Base-by-base conservation (phyloP, 73 alveolate species). In the Stentor coeruleus region DNA sequence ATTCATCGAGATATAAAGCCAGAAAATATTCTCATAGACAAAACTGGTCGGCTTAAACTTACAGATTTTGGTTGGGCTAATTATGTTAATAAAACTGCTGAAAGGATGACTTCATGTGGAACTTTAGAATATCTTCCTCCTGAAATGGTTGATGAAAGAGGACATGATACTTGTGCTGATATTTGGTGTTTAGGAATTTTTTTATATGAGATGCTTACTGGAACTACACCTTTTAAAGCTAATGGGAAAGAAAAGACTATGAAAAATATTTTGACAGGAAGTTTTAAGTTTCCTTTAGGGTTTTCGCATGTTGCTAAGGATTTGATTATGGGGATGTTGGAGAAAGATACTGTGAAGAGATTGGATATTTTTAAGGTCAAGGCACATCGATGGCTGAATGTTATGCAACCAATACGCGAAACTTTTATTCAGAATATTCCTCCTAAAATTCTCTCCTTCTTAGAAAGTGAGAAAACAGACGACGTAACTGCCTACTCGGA, bases 11-110 rank as follows among this genome's bases (percentile, higher is more conserved):
- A 66, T 66, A 33, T 66, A 0, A 66, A 66, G 79, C 79, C 79
- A 33, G 79, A 66, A 33, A 66, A 66, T 33, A 2, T 66, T 66
- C 33, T 66, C 49, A 85, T 95, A 15, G 95, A 95, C 83, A 74
- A 90, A 72, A 87, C 90, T 77, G 99, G 99, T 14, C 87, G 87
- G 73, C 98, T 96, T 4, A 97, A 97, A 86, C 89, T 97, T 33
- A 96, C 99, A 35, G 99, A 97, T 85, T 97, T 97, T 79, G 99
- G 99, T 6, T 49, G 66, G 66, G 66, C 66, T 6, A 49, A 49
- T 49, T 49, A 49, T 20, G 66, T 49, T 20, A 49, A 6, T 11
- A 6, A 49, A 20, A 6, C 66, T 49, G 66, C 28, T 6, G 66
- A 49, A 49, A 49, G 66, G 66, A 49, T 20, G 28, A 49, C 66